These are phyloP conservation scores for Pseudozyma thailandica DNA, from an alignment of 1,284 basidiomycete species.

Conservation along the genomic window DNA sequence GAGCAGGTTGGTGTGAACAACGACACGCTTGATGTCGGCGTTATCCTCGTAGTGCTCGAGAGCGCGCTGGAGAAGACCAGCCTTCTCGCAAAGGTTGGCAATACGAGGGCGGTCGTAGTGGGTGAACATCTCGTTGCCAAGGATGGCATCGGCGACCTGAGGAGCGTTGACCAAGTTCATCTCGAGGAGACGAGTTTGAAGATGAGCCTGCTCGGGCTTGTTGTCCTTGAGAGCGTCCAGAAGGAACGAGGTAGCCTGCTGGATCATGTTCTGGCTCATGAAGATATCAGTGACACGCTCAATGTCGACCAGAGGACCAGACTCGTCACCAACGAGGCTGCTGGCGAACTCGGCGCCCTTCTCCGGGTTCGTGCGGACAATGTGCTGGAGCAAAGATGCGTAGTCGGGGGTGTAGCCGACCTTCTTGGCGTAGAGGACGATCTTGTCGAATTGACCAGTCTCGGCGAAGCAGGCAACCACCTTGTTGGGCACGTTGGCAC, in stretches of 20 bases:
- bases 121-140: conserved; percentile 98
- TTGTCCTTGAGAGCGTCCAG: conserved; percentile 99
- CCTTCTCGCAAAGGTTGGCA: conserved; percentile 98
- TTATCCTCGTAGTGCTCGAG: conserved; percentile 96
- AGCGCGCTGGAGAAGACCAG: conserved; percentile 92
- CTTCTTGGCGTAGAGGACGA: conserved; percentile 96
- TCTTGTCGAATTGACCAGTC: conserved; percentile 98
- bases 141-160: conserved; percentile 98
- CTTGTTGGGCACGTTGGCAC: conserved; percentile 98
- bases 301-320: conserved; percentile 90
- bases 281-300: conserved; percentile 86
- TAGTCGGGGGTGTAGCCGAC: conserved; percentile 96
- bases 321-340: conserved; percentile 93
- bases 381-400: conserved; percentile 91
- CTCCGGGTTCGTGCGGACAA: conserved; percentile 96
- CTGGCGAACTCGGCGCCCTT: conserved; percentile 98
- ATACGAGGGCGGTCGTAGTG: conserved; percentile 97
- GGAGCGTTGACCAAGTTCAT: conserved; percentile 98
- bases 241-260: conserved; percentile 97
- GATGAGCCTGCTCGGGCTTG: conserved; percentile 93
- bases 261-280: conserved; percentile 99
- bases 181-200: conserved; percentile 96
- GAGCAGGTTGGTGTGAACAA: conserved; percentile 90
- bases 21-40: conserved; percentile 97
- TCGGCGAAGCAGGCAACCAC: conserved; percentile 97